Percentiles rank a stretch among this genome's conserved stretches.
phyloP scores from a whole-genome alignment of 306 rosid genomes.

The Quillaja saponaria region DNA sequence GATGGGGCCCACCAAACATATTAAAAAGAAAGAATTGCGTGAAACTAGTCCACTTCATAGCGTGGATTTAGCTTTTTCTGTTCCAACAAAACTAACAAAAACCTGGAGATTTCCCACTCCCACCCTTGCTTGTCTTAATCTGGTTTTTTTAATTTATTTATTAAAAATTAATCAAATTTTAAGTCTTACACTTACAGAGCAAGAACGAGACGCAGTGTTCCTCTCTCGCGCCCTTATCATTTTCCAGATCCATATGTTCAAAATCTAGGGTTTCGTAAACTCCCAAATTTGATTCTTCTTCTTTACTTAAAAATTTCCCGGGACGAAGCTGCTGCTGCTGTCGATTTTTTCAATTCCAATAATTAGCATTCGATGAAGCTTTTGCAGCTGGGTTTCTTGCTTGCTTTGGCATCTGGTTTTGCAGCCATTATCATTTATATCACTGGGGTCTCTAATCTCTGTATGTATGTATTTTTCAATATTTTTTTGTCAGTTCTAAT shows the following conservation, averaged over 20 bases:
- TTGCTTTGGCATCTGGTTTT: slow-evolving; percentile 51
- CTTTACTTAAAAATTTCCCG: neutral
- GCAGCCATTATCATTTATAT: slow-evolving; percentile 56
- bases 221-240: too few species aligned
- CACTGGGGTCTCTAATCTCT: slow-evolving; percentile 45
- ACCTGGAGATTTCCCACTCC: too few species aligned
- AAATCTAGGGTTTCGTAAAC: neutral
- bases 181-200: too few species aligned
- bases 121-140: too few species aligned
- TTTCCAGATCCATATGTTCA: neutral
- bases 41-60: too few species aligned
- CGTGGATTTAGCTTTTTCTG: too few species aligned
- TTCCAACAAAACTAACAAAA: too few species aligned
- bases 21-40: too few species aligned
- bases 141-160: too few species aligned
- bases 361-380: slow-evolving; percentile 41
- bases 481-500: neutral
- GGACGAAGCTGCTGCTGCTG: neutral
- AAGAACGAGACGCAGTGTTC: too few species aligned
- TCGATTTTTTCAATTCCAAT: neutral
- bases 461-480: slow-evolving; percentile 25
- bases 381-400: slow-evolving; percentile 40
- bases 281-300: neutral
- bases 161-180: too few species aligned
- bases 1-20: too few species aligned